phyloP scores from a whole-genome alignment of 306 rosid genomes.

The Datisca glomerata region DNA sequence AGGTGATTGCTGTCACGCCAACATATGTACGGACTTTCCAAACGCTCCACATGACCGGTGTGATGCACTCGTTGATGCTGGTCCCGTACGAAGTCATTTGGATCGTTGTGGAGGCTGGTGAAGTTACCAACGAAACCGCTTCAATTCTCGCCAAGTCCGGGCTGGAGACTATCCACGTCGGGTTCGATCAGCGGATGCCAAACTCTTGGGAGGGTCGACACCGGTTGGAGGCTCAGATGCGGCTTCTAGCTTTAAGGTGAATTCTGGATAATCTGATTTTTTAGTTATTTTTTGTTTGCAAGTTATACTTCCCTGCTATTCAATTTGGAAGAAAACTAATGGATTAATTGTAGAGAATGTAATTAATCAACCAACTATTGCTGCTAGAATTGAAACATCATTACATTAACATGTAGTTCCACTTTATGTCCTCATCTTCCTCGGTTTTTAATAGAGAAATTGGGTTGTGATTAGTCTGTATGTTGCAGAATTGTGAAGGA shows the following conservation, averaged over 20 bases:
- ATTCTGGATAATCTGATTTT: too few relatives aligned
- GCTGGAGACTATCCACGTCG: slow-evolving; percentile 59
- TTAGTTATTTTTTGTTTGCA: too few relatives aligned
- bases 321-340: too few relatives aligned
- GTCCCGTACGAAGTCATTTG: slow-evolving; percentile 79
- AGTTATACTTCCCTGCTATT: too few relatives aligned
- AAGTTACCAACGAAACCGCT: slow-evolving; percentile 74
- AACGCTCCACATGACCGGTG: slow-evolving; percentile 80
- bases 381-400: too few relatives aligned
- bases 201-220: slow-evolving; percentile 82
- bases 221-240: slow-evolving; percentile 69
- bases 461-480: slow-evolving; percentile 16
- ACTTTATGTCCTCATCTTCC: too few relatives aligned
- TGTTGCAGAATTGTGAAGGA: slow-evolving; percentile 68
- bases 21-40: slow-evolving; percentile 88
- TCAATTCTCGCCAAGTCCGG: slow-evolving; percentile 63
- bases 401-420: too few relatives aligned
- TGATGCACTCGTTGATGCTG: slow-evolving; percentile 91
- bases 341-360: too few relatives aligned
- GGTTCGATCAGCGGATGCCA: slow-evolving; percentile 51
- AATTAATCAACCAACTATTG: too few relatives aligned
- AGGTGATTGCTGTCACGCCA: slow-evolving; percentile 67
- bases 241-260: slow-evolving; percentile 90
- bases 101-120: slow-evolving; percentile 95
- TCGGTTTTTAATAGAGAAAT: too few relatives aligned